Percentiles rank a stretch among this genome's conserved stretches.
phyloP scores from a whole-genome alignment of 2,329 filamentous ascomycete genomes.

The Trichoderma lentiforme region DNA sequence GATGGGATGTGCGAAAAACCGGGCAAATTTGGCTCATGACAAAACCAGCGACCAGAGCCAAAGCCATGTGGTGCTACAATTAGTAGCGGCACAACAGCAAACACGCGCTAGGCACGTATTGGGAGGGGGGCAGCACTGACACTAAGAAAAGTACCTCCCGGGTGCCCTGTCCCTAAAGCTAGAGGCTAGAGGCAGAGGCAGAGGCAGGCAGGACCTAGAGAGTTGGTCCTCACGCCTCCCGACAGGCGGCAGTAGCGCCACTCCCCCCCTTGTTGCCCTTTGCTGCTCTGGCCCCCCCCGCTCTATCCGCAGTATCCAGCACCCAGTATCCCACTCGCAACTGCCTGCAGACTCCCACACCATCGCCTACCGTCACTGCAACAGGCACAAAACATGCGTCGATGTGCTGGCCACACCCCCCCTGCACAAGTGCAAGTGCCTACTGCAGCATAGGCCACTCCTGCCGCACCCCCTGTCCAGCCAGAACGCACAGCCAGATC shows the following conservation, averaged over 20 bases:
- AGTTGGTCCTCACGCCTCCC: conserved; percentile 2
- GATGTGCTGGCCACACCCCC: background rate
- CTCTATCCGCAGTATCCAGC: conserved; percentile 3
- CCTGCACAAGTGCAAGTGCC: background rate
- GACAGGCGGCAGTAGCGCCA: conserved; percentile 2
- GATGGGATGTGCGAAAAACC: background rate
- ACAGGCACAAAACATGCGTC: background rate
- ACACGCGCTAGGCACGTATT: background rate
- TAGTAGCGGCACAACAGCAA: conserved; percentile 1
- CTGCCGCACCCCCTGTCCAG: conserved; percentile 1
- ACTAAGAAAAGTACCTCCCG: conserved; percentile 15
- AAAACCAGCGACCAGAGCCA: background rate
- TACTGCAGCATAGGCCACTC: background rate
- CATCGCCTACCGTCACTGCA: background rate
- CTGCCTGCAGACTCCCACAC: conserved; percentile 2
- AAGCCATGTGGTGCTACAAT: conserved; percentile 13
- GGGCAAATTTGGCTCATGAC: conserved; percentile 14
- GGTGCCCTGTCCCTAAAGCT: background rate
- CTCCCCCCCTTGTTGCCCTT: background rate
- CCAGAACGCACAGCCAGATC: conserved; percentile 17
- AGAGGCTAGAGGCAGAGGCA: background rate
- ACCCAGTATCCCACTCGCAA: conserved; percentile 7
- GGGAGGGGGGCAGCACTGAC: background rate
- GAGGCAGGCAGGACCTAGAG: background rate
- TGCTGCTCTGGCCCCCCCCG: background rate